Base-by-base conservation (phyloP, 495 filamentous ascomycete species). In the Aspergillus sparsus region DNA sequence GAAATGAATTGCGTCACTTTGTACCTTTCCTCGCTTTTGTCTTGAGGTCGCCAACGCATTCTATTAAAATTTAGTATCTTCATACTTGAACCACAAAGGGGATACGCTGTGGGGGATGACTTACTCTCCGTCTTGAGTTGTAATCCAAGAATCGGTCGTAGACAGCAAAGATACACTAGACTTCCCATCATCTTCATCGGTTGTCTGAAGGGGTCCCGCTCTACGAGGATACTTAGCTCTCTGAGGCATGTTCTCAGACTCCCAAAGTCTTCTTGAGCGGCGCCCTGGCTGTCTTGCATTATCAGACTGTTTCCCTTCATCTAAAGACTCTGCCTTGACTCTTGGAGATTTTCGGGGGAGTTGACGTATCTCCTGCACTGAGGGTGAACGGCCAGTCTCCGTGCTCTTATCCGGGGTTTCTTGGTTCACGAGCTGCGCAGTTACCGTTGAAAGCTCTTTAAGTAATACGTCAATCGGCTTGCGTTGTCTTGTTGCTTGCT, bases 381-480 rank as follows among this genome's bases (percentile, higher is more conserved):
- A 39, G 13, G 49, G 34, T 6, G 50, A 46, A 11, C 34, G 13
- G 6, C 49, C 18, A 7, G 31, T 7, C 21, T 61, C 42, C 16
- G 62, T 41, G 31, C 53, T 18, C 27, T 66, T 54, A 27, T 58
- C 47, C 5, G 45, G 52, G 15, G 44, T 31, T 13, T 59, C 41
- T 15, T 57, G 52, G 1, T 27, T 27, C 9, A 62, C 58, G 10
- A 66, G 58, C 16, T 53, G 60, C 10, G 62, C 51, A 7, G 66
- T 66, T 7, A 61, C 61, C 45, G 50, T 58, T 49, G 68, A 66
- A 9, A 73, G 60, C 16, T 68, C 66, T 27, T 63, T 53, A 13
- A 73, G 57, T 8, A 73, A 60, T 10, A 47, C 60, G 18, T 67
- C 63, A 33, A 69, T 57, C 6, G 68, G 55, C 10, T 69, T 63